These are phyloP conservation scores for Colletotrichum orbiculare DNA, from an alignment of 2,329 filamentous ascomycete genomes.

Conservation along the genomic window DNA sequence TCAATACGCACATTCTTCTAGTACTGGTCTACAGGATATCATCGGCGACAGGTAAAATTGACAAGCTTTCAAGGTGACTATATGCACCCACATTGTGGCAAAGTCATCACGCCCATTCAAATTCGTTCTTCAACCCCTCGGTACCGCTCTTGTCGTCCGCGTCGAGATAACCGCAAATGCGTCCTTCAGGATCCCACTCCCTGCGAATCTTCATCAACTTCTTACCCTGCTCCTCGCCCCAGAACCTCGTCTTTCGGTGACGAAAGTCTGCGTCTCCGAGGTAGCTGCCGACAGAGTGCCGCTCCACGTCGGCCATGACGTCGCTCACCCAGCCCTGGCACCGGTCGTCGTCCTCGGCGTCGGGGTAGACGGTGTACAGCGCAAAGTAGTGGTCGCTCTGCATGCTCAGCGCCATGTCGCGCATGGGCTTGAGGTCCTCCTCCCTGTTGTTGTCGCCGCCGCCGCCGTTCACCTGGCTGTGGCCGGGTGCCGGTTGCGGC, in stretches of 20 bases:
- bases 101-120: conserved; percentile 45
- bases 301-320: conserved; percentile 52
- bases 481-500: neutral
- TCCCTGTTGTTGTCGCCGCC: conserved; percentile 42
- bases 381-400: conserved; percentile 68
- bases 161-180: conserved; percentile 55
- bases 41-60: conserved; percentile 4
- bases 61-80: too few relatives aligned
- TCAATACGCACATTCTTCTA: neutral
- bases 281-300: conserved; percentile 60
- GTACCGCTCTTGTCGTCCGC: conserved; percentile 56
- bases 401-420: conserved; percentile 66
- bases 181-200: conserved; percentile 56
- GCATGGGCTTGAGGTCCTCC: conserved; percentile 39
- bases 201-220: conserved; percentile 55
- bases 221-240: conserved; percentile 54
- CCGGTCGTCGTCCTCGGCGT: conserved; percentile 55
- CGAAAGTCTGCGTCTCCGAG: conserved; percentile 67
- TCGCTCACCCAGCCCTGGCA: conserved; percentile 57
- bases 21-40: conserved; percentile 22
- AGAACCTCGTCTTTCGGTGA: conserved; percentile 57
- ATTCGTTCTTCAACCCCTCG: conserved; percentile 54
- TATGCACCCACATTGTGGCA: too few relatives aligned
- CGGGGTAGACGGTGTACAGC: conserved; percentile 62
- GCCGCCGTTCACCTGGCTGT: conserved; percentile 40